Percentiles rank a stretch among this genome's conserved stretches.
These are phyloP conservation scores for Pseudogymnoascus sp. DNA, from an alignment of 2,329 filamentous ascomycete species.

Conservation along the genomic window DNA sequence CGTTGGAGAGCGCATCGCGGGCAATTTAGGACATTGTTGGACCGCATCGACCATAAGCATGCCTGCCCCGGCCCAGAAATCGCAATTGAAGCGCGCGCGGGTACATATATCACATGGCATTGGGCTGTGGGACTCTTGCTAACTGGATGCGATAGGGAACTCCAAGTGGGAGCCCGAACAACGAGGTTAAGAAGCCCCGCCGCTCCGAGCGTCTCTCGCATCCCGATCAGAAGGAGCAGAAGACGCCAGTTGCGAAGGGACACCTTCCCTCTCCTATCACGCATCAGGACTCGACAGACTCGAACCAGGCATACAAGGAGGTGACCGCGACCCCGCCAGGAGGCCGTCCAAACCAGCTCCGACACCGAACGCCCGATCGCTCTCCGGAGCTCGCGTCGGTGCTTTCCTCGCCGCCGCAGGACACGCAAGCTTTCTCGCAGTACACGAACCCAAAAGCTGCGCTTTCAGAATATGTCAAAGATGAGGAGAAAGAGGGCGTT, in stretches of 20 bases:
- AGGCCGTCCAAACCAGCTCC: constrained; percentile 45
- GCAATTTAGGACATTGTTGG: not conserved
- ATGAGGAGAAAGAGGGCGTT: constrained; percentile 67
- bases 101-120: constrained; percentile 42
- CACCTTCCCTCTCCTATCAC: constrained; percentile 79
- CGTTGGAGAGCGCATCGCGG: not conserved
- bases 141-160: constrained; percentile 18
- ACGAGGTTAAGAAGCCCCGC: constrained; percentile 66
- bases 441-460: constrained; percentile 63
- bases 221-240: constrained; percentile 35
- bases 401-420: constrained; percentile 56
- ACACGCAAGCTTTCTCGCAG: constrained; percentile 76
- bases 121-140: constrained; percentile 18
- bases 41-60: constrained; percentile 14
- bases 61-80: constrained; percentile 60
- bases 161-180: constrained; percentile 20
- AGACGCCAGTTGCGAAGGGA: constrained; percentile 54
- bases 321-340: constrained; percentile 62
- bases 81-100: constrained; percentile 73
- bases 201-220: constrained; percentile 65
- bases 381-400: constrained; percentile 28
- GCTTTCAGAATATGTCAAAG: constrained; percentile 73
- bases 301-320: constrained; percentile 54
- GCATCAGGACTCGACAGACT: constrained; percentile 54
- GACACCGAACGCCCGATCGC: constrained; percentile 37